Percentiles rank a stretch among this genome's conserved stretches.
phyloP scores from a whole-genome alignment of 2,329 filamentous ascomycete species.

The Geosmithia morbida region DNA sequence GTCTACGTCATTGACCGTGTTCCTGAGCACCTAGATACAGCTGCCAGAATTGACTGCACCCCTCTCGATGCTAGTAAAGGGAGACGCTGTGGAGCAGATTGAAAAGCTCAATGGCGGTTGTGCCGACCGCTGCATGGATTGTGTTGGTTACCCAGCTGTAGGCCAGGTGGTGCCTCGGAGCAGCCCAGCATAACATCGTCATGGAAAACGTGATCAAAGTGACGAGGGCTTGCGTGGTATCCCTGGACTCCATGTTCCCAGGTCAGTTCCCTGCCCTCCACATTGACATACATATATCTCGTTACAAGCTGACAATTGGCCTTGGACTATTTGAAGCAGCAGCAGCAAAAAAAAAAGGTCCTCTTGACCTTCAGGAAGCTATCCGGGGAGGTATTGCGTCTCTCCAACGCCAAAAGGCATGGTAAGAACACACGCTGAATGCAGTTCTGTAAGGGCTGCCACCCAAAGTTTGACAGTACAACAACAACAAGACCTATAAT shows the following conservation, averaged over 20 bases:
- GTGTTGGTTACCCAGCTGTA: slow-evolving; percentile 52
- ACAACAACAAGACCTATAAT: slow-evolving; percentile 57
- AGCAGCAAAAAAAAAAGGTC: slow-evolving; percentile 48
- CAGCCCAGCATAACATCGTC: slow-evolving; percentile 50
- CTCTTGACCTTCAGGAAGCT: slow-evolving; percentile 51
- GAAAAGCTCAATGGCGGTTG: slow-evolving; percentile 41
- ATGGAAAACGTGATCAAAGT: slow-evolving; percentile 50
- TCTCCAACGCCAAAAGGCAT: too few species aligned
- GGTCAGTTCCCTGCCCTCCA: slow-evolving; percentile 6
- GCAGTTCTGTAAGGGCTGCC: slow-evolving; percentile 31
- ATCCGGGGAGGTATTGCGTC: slow-evolving; percentile 53
- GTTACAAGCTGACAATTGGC: slow-evolving; percentile 17
- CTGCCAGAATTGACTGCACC: slow-evolving; percentile 46
- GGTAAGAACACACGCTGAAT: neutral
- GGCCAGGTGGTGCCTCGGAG: slow-evolving; percentile 39
- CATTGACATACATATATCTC: neutral
- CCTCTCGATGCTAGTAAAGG: slow-evolving; percentile 47
- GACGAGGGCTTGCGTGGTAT: slow-evolving; percentile 46
- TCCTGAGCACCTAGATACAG: slow-evolving; percentile 39
- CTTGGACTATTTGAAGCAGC: slow-evolving; percentile 48
- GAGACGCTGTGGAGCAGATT: slow-evolving; percentile 45
- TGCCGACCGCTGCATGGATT: slow-evolving; percentile 51
- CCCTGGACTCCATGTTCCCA: slow-evolving; percentile 34
- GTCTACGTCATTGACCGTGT: slow-evolving; percentile 52
- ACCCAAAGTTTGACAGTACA: slow-evolving; percentile 49